Conservation (phyloP, 345 rosid species). For the Heritiera littoralis region DNA sequence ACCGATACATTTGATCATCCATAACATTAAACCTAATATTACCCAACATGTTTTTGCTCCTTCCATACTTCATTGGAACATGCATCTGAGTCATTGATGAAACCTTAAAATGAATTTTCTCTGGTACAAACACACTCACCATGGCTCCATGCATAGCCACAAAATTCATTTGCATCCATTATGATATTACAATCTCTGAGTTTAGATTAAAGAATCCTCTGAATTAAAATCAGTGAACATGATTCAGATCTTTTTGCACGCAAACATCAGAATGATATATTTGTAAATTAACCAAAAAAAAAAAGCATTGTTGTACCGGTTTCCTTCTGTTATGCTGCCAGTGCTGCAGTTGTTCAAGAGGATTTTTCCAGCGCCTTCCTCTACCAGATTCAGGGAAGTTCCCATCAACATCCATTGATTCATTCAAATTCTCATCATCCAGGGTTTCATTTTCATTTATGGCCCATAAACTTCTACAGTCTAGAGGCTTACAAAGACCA, state of each 20-base stretch:
- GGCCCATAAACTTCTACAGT: conserved; percentile 67
- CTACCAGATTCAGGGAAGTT: conserved; percentile 47
- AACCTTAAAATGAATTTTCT: conserved; percentile 14
- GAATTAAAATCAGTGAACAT: conserved; percentile 6
- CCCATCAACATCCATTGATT: conserved; percentile 64
- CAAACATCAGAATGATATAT: not conserved
- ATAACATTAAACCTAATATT: not conserved
- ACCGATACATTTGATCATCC: not conserved
- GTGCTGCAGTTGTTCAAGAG: conserved; percentile 81
- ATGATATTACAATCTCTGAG: not conserved
- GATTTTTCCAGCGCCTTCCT: conserved; percentile 76
- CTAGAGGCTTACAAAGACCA: conserved; percentile 98
- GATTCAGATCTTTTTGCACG: not conserved
- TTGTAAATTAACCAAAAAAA: conserved; percentile 11
- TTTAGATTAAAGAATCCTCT: not conserved
- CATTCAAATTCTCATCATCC: conserved; percentile 66
- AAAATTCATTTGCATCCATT: not conserved
- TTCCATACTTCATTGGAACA: not conserved
- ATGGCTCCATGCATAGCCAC: not conserved
- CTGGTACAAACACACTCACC: not conserved
- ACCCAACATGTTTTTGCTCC: not conserved
- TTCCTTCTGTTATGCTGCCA: conserved; percentile 92
- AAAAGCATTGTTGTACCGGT: conserved; percentile 45
- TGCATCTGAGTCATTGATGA: not conserved
- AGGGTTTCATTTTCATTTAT: conserved; percentile 72